Evolutionary conservation across 148 eudicot species (phyloP), one percentile per base, ranked within the genome.

Genomic region (Polygonum aviculare): DNA sequence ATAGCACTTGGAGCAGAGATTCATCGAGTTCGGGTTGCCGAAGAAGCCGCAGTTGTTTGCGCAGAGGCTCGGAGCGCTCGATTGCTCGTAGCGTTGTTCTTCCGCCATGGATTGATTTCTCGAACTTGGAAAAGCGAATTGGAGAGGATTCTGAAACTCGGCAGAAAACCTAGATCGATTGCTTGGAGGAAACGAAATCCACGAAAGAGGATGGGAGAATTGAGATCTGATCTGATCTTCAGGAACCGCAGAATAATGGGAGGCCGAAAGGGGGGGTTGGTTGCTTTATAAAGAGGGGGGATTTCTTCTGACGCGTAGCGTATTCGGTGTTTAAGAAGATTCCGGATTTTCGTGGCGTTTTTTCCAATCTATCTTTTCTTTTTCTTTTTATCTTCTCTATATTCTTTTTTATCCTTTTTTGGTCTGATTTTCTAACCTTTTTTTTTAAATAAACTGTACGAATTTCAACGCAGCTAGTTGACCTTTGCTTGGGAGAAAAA

Each of bases 1-100:
- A 78, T 74, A 87, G 62, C 90, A 87, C 72, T 81, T 83, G 19
- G 90, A 87, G 31, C 90, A 87, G 44, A 79, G 78, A 16, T 85
- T 48, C 0, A 71, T 75, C 12, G 83, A 81, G 11, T 83, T 36
- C 0, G 86, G 82, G 26, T 77, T 84, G 15, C 86, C 90, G 74
- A 77, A 87, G 76, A 87, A 87, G 2, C 87, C 90, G 77, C 87
- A 87, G 21, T 80, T 79, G 79, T 79, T 82, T 14, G 86, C 87
- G 74, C 90, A 85, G 9, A 78, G 84, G 9, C 22, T 31, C 14
- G 80, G 80, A 5, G 63, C 52, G 31, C 16, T 55, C 19, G 77
- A 75, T 55, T 52, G 63, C 31, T 75, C 77, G 69, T 11, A 75
- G 0, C 49, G 60, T 54, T 74, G 77, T 31, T 74, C 77, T 54